Percentiles rank a stretch among this genome's conserved stretches.
phyloP scores from a whole-genome alignment of 2,329 filamentous ascomycete species.

The Exophiala alcalophila region DNA sequence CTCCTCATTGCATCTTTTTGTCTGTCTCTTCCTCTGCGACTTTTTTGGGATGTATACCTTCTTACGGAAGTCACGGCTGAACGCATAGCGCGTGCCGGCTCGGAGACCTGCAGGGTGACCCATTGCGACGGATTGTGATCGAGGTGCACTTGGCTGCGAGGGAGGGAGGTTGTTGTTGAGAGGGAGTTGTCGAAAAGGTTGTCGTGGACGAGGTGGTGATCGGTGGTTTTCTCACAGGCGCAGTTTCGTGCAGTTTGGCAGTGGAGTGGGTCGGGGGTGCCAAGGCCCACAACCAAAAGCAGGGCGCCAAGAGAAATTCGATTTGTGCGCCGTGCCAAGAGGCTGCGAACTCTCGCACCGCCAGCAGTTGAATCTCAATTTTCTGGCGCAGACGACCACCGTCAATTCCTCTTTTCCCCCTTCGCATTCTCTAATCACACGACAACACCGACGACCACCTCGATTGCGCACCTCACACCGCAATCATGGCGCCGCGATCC shows the following conservation, averaged over 20 bases:
- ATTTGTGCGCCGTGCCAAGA: constrained; percentile 14
- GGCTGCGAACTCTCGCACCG: constrained; percentile 11
- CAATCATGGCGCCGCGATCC: constrained; percentile 58
- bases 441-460: constrained; percentile 23
- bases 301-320: constrained; percentile 8
- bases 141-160: constrained; percentile 53
- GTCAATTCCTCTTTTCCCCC: constrained; percentile 19
- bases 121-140: constrained; percentile 48
- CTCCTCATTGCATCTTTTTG: not conserved
- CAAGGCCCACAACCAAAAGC: constrained; percentile 9
- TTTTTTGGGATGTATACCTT: constrained; percentile 47
- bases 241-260: constrained; percentile 3
- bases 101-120: constrained; percentile 85
- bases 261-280: not conserved
- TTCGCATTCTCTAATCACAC: constrained; percentile 10
- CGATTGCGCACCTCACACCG: constrained; percentile 35
- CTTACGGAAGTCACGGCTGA: constrained; percentile 90
- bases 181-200: constrained; percentile 30
- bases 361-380: too few species aligned
- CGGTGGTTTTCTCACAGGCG: constrained; percentile 8
- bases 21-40: not conserved
- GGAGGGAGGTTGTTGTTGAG: constrained; percentile 45
- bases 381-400: too few species aligned
- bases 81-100: constrained; percentile 79
- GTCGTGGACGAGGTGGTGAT: constrained; percentile 9